Evolutionary conservation across 2,329 filamentous ascomycete genomes (phyloP).

Genomic region (Plenodomus tracheiphilus): DNA sequence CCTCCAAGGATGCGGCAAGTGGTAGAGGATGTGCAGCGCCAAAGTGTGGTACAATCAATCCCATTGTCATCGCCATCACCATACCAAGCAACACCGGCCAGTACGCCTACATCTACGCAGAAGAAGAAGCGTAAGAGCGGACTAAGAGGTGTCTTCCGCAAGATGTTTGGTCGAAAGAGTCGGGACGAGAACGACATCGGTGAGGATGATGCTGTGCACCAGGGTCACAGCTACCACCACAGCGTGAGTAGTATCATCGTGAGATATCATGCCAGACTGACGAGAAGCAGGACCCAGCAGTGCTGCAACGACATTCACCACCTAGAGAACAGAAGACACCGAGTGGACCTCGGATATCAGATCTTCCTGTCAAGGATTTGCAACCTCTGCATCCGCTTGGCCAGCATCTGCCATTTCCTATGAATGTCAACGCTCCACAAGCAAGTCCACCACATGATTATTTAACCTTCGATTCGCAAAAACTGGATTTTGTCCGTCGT

Average conservation of each 20-base stretch:
- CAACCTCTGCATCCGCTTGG: constrained; percentile 41
- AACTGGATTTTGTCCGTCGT: constrained; percentile 28
- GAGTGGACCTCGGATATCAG: constrained; percentile 36
- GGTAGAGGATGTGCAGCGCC: constrained; percentile 28
- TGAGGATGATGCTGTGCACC: constrained; percentile 22
- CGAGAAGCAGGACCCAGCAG: constrained; percentile 33
- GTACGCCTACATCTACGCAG: constrained; percentile 24
- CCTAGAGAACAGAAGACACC: constrained; percentile 23
- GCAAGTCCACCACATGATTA: constrained; percentile 41
- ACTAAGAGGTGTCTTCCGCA: constrained; percentile 41
- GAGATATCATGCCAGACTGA: constrained; percentile 3
- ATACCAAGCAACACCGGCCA: constrained; percentile 34
- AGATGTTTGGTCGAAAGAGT: constrained; percentile 43
- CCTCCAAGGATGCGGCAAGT: constrained; percentile 25
- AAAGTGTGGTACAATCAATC: constrained; percentile 28
- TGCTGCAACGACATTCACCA: constrained; percentile 26
- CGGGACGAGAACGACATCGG: constrained; percentile 29
- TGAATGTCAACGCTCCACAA: constrained; percentile 47
- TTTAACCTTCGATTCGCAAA: constrained; percentile 34
- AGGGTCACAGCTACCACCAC: constrained; percentile 39
- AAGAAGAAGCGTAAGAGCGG: constrained; percentile 44
- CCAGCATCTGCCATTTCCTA: constrained; percentile 44
- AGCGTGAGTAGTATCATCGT: constrained; percentile 33
- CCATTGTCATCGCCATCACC: constrained; percentile 32
- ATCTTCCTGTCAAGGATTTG: constrained; percentile 37